Conservation (phyloP, 495 filamentous ascomycete genomes). For the Rhypophila decipiens region DNA sequence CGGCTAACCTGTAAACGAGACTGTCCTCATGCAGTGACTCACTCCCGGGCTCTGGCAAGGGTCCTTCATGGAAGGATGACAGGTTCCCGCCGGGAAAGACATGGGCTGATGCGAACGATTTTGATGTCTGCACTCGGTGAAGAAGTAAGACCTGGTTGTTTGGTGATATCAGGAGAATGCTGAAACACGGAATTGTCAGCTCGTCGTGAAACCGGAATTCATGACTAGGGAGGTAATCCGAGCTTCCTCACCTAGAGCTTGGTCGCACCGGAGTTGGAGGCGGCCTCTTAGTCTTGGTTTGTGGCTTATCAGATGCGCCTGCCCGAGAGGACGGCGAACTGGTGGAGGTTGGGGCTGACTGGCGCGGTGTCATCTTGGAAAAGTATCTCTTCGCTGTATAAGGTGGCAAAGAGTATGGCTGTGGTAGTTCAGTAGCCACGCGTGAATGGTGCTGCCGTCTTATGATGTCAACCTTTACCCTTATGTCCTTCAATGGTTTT, state of each 20-base stretch:
- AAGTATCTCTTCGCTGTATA: neutral
- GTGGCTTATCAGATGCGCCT: neutral
- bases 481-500: too few species aligned
- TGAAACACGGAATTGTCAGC: constrained; percentile 24
- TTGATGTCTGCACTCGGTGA: constrained; percentile 73
- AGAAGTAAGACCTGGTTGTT: constrained; percentile 82
- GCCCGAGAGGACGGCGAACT: neutral
- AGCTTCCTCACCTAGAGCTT: constrained; percentile 11
- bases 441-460: too few species aligned
- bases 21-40: constrained; percentile 58
- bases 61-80: constrained; percentile 62
- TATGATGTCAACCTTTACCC: too few species aligned
- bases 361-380: neutral
- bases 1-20: constrained; percentile 63
- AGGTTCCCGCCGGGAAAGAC: constrained; percentile 96
- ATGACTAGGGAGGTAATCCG: neutral
- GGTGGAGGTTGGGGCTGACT: neutral
- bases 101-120: constrained; percentile 83
- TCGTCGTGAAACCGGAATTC: neutral
- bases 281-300: constrained; percentile 5
- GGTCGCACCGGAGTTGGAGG: constrained; percentile 4
- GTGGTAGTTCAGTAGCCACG: too few species aligned
- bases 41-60: constrained; percentile 41
- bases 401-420: too few species aligned
- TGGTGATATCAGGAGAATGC: constrained; percentile 80